Base-by-base conservation (phyloP, 1,284 basidiomycete species). In the Pseudomicrostroma phylloplanum region DNA sequence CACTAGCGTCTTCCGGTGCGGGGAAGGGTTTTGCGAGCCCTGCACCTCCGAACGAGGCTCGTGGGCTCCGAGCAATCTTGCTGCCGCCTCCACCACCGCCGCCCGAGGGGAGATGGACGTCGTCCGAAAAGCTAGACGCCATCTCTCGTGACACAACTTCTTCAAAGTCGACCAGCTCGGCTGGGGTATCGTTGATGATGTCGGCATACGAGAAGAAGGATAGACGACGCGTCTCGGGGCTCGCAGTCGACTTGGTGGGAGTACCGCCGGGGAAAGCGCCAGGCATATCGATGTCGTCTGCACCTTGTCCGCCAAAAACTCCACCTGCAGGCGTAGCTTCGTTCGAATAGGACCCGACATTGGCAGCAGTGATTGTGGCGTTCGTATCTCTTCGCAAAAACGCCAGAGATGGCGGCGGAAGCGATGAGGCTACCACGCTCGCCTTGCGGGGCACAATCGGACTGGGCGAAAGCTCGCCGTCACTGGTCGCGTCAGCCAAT, bases 151-250 rank as follows among this genome's bases (percentile, higher is more conserved):
- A 17, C 6, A 48, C 43, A 12, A 17, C 17, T 48, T 48, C 66
- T 15, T 74, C 65, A 15, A 74, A 62, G 54, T 71, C 71, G 61
- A 74, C 63, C 9, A 73, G 61, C 59, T 73, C 70, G 41, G 68
- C 68, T 54, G 67, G 67, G 54, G 66, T 72, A 43, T 76, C 68
- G 60, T 76, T 75, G 55, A 76, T 61, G 19, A 78, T 69, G 55
- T 78, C 72, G 26, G 74, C 67, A 53, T 78, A 78, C 36, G 71
- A 68, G 59, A 78, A 74, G 63, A 77, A 77, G 17, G 67, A 70
- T 2, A 78, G 63, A 1, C 76, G 62, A n/a, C 72, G 67, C 58
- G 53, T 56, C 1, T 39, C 56, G 40, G 43, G 26, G 17, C n/a
- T 41, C 13, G 60, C n/a, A 4, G 56, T 51, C 3, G 57, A 56